A percentile compares a stretch with the other conserved stretches of the same genome.
phyloP scores from a whole-genome alignment of 1,284 basidiomycete species.

The Cryptococcus sp. region DNA sequence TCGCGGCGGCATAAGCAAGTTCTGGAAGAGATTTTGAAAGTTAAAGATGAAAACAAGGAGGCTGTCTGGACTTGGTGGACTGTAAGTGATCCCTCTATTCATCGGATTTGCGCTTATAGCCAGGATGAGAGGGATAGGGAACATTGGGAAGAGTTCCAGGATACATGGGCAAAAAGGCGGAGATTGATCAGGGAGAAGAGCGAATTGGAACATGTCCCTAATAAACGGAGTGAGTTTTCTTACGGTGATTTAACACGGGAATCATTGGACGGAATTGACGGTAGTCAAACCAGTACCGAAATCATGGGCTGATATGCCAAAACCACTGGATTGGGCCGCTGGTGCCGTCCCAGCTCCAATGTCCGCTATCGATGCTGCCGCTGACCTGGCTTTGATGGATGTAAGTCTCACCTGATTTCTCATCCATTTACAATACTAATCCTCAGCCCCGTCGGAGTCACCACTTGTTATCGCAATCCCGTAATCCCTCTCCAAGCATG shows the following conservation, averaged over 20 bases:
- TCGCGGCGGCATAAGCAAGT: constrained; percentile 44
- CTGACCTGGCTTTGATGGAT: constrained; percentile 42
- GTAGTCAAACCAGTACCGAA: constrained; percentile 37
- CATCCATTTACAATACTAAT: not conserved
- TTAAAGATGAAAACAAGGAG: constrained; percentile 46
- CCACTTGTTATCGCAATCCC: too few species aligned
- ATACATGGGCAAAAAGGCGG: constrained; percentile 52
- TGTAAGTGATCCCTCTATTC: constrained; percentile 23
- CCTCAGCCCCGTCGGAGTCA: constrained; percentile 3
- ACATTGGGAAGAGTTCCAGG: constrained; percentile 51
- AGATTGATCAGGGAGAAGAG: constrained; percentile 54
- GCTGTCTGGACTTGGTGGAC: constrained; percentile 53
- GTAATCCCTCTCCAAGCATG: constrained; percentile 34
- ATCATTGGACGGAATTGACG: not conserved
- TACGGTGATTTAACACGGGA: not conserved
- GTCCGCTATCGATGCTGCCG: constrained; percentile 25
- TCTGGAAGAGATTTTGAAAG: constrained; percentile 46
- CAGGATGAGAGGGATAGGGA: constrained; percentile 45
- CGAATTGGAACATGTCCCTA: constrained; percentile 48
- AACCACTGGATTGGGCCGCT: constrained; percentile 35
- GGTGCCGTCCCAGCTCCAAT: constrained; percentile 35
- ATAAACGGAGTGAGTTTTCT: constrained; percentile 39
- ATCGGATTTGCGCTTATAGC: constrained; percentile 14
- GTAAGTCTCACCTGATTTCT: constrained; percentile 22
- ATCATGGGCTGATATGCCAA: constrained; percentile 16